phyloP scores from a whole-genome alignment of 2,329 filamentous ascomycete genomes.

The Aspergillus arachidicola region DNA sequence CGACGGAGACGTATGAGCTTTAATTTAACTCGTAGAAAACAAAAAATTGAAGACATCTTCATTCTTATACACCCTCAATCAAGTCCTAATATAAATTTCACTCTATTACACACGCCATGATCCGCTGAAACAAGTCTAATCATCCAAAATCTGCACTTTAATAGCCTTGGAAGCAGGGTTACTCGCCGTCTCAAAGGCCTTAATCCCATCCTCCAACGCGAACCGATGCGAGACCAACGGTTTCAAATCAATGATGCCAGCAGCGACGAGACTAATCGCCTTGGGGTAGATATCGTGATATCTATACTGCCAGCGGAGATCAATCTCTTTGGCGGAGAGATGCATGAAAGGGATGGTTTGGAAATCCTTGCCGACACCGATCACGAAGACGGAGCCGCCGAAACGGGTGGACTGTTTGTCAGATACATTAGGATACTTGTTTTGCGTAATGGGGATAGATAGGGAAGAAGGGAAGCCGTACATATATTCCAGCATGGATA shows the following conservation, averaged over 20 bases:
- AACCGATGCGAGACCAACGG: conserved; percentile 44
- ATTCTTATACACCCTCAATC: not conserved
- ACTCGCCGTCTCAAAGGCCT: conserved; percentile 42
- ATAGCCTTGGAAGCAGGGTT: conserved; percentile 38
- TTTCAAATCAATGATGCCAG: conserved; percentile 42
- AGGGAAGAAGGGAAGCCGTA: not conserved
- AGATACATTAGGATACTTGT: not conserved
- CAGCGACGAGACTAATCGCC: conserved; percentile 29
- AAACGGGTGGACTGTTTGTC: conserved; percentile 20
- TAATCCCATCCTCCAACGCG: conserved; percentile 36
- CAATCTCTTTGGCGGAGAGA: conserved; percentile 23
- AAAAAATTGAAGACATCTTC: not conserved
- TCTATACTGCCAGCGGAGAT: conserved; percentile 22
- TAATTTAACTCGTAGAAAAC: too few species aligned
- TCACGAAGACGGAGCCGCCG: conserved; percentile 23
- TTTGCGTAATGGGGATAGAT: too few species aligned
- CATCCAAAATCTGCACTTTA: conserved; percentile 32
- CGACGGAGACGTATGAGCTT: too few species aligned
- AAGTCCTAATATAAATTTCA: not conserved
- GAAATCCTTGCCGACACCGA: conserved; percentile 24
- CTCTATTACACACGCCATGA: not conserved
- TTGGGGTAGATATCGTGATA: conserved; percentile 28
- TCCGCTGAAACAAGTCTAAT: not conserved
- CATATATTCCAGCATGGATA: conserved; percentile 24
- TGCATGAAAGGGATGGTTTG: conserved; percentile 26